Conservation (phyloP, 805 yeast species). For the Zygosaccharomyces bailii region DNA sequence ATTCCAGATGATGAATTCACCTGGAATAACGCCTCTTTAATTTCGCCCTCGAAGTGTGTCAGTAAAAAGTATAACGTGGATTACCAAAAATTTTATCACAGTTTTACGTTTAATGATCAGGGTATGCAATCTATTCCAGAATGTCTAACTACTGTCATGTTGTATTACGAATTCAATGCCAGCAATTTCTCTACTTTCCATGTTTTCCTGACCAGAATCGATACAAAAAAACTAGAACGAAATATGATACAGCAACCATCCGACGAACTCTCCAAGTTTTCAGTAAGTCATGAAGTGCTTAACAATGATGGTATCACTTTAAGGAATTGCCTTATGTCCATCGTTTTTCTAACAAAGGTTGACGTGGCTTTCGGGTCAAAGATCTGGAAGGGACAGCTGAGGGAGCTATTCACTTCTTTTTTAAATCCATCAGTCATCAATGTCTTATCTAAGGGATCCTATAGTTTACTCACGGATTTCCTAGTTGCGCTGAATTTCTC, state of each 20-base stretch:
- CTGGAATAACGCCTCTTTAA: conserved; percentile 34
- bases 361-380: conserved; percentile 26
- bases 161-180: conserved; percentile 32
- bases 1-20: conserved; percentile 54
- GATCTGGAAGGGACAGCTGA: conserved; percentile 26
- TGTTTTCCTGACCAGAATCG: conserved; percentile 31
- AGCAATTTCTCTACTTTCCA: conserved; percentile 23
- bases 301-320: conserved; percentile 25
- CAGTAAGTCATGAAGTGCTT: conserved; percentile 10
- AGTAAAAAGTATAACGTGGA: conserved; percentile 19
- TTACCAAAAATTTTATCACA: conserved; percentile 30
- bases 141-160: conserved; percentile 25
- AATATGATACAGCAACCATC: conserved; percentile 18
- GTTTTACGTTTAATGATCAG: conserved; percentile 28
- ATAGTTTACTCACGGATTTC: conserved; percentile 29
- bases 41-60: conserved; percentile 4
- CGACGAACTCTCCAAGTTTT: not conserved
- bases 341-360: conserved; percentile 26
- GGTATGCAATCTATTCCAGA: conserved; percentile 34
- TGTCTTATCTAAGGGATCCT: conserved; percentile 29
- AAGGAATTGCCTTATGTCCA: conserved; percentile 32
- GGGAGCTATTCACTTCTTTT: conserved; percentile 23
- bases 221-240: conserved; percentile 29
- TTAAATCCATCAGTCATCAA: conserved; percentile 24
- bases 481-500: conserved; percentile 34